These are phyloP conservation scores for Penicillium glabrum DNA, from an alignment of 2,329 filamentous ascomycete genomes.

Conservation along the genomic window DNA sequence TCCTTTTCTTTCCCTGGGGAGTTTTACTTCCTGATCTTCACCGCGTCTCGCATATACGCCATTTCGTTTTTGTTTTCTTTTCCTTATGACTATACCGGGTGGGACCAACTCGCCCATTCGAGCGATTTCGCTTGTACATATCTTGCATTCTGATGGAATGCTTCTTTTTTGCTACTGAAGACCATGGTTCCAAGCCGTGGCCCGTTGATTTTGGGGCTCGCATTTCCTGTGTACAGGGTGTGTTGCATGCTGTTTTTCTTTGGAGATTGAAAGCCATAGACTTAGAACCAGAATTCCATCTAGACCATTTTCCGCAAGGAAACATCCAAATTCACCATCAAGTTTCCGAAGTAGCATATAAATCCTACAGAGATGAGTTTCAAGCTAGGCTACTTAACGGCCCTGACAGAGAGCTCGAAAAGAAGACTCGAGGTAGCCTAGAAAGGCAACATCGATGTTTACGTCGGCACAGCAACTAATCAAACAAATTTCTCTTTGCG, in stretches of 20 bases:
- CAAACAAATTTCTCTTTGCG: constrained; percentile 18
- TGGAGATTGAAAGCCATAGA: constrained; percentile 19
- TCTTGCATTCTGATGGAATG: constrained; percentile 17
- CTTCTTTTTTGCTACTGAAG: neutral
- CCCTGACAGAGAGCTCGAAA: neutral
- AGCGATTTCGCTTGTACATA: constrained; percentile 23
- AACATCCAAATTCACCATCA: neutral
- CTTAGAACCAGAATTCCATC: constrained; percentile 22
- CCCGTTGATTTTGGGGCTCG: neutral
- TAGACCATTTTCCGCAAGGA: constrained; percentile 17
- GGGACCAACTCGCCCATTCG: constrained; percentile 10
- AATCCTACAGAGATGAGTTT: neutral
- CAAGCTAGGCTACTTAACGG: neutral
- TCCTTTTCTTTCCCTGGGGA: neutral
- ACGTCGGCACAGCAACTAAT: neutral
- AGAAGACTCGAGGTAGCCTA: neutral
- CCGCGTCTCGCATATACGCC: constrained; percentile 8
- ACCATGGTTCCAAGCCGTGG: neutral
- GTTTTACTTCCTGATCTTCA: constrained; percentile 6
- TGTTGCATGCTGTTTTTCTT: constrained; percentile 7
- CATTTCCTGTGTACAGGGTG: constrained; percentile 8
- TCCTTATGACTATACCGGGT: constrained; percentile 6
- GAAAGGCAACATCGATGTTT: neutral
- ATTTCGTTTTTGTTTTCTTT: neutral
- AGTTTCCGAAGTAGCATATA: neutral